These are phyloP conservation scores for Cytospora chrysosperma DNA, from an alignment of 2,329 filamentous ascomycete species.

Conservation along the genomic window DNA sequence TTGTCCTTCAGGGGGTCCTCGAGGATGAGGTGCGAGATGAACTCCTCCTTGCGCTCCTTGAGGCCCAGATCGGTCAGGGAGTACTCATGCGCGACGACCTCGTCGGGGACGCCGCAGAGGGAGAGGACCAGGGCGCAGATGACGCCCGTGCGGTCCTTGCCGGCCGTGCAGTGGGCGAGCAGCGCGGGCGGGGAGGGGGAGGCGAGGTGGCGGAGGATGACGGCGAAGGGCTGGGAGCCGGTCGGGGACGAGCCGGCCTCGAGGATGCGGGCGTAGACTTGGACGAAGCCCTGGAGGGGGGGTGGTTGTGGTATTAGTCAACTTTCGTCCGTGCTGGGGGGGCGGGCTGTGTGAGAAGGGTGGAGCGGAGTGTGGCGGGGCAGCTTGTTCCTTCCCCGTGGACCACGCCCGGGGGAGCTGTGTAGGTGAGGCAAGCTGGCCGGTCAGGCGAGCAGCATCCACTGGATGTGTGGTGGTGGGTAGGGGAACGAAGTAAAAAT, in stretches of 20 bases:
- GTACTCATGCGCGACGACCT: slow-evolving; percentile 66
- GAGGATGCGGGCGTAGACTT: slow-evolving; percentile 64
- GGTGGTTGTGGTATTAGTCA: not conserved
- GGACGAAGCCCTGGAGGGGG: slow-evolving; percentile 56
- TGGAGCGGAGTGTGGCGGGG: not conserved
- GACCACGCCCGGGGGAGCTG: not conserved
- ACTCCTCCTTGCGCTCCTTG: slow-evolving; percentile 47
- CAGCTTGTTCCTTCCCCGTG: not conserved
- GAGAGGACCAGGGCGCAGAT: slow-evolving; percentile 64
- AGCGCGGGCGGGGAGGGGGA: slow-evolving; percentile 43
- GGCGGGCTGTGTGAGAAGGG: not conserved
- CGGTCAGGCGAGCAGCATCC: not conserved
- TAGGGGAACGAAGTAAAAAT: not conserved
- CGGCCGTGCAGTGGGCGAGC: slow-evolving; percentile 72
- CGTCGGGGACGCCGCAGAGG: slow-evolving; percentile 60
- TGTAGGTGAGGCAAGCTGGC: not conserved
- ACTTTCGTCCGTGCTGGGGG: not conserved
- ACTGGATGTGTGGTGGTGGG: not conserved
- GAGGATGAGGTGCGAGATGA: slow-evolving; percentile 50
- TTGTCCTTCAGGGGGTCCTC: slow-evolving; percentile 51
- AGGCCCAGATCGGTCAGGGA: slow-evolving; percentile 64
- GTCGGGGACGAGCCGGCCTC: slow-evolving; percentile 43
- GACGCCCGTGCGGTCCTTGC: slow-evolving; percentile 75
- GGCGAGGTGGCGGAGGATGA: slow-evolving; percentile 56
- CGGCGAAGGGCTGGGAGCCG: slow-evolving; percentile 54